Evolutionary conservation across 108 stramenopile species (phyloP), one percentile per base, ranked within the genome.

Genomic region (Schizochytrium sp.): DNA sequence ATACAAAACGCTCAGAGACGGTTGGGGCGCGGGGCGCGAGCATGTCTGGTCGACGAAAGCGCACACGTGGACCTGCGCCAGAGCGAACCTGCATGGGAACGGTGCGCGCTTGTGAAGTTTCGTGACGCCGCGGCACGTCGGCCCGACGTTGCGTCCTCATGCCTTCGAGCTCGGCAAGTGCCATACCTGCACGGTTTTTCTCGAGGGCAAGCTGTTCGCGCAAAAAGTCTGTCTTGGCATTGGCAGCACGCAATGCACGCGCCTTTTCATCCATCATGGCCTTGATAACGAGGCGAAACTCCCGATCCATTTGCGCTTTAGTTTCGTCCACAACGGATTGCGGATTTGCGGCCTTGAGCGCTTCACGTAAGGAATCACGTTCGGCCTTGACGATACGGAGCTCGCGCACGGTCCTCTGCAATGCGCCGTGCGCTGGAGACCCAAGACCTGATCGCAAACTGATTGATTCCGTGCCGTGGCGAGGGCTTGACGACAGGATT

Each of bases 201-300:
- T 83, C 76, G 8, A 25, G n/a, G 18, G 8, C 12, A 12, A 83
- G 51, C 51, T 83, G 76, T 6, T 53, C 45, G 19, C 51, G 76
- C 51, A 83, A 8, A 53, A 53, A 53, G 25, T 83, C 51, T 4
- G 51, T 53, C 23, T 83, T 83, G 76, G 51, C n/a, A 18, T 83
- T 53, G 23, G 51, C 76, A 2, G 76, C 51, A 1, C 51, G 76
- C 1, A 83, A 12, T 16, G 76, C 76, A 1, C 76, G 76, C 45
- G 48, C 76, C 76, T 83, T 83, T 45, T 83, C 76, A 3, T 83
- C 76, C 76, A 83, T 47, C 51, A 83, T 53, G 45, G 76, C 45
- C 51, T 53, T 83, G 51, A 83, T 53, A 0, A 83, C 76, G 48
- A 83, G 76, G 25, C 76, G 45, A 23, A 83, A 83, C 25, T 83